phyloP scores from a whole-genome alignment of 176 grass and related monocot species.

The Guadua angustifolia region DNA sequence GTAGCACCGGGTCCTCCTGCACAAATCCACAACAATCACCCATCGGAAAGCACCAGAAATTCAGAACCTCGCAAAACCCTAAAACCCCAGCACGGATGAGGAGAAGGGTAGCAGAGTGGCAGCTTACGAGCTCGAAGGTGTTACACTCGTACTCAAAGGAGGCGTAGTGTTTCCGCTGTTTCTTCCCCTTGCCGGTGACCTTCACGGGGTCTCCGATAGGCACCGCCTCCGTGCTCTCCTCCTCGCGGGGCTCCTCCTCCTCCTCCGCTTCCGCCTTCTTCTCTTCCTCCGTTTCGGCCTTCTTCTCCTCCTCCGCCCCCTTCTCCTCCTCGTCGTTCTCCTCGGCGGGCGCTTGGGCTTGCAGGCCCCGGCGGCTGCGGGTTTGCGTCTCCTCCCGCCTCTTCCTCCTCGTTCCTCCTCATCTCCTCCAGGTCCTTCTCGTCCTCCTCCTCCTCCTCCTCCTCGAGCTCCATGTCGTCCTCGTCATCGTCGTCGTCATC shows the following conservation, averaged over 20 bases:
- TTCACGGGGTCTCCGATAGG: slow-evolving; percentile 64
- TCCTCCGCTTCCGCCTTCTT: slow-evolving; percentile 33
- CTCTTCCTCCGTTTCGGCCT: slow-evolving; percentile 28
- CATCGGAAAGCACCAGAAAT: slow-evolving; percentile 2
- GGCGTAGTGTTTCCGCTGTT: slow-evolving; percentile 67
- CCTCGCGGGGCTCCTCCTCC: slow-evolving; percentile 59
- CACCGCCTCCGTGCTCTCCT: slow-evolving; percentile 58
- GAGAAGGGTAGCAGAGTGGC: not conserved
- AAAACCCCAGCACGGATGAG: slow-evolving; percentile 16
- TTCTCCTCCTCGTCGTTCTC: slow-evolving; percentile 52
- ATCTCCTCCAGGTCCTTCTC: slow-evolving; percentile 62
- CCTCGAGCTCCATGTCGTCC: slow-evolving; percentile 53
- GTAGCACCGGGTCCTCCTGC: slow-evolving; percentile 93
- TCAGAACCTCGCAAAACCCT: not conserved
- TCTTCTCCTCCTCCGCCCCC: slow-evolving; percentile 38
- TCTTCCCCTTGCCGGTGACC: slow-evolving; percentile 78
- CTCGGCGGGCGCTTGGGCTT: slow-evolving; percentile 40
- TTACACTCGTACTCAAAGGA: slow-evolving; percentile 95
- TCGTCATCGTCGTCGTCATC: slow-evolving; percentile 35
- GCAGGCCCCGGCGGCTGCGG: slow-evolving; percentile 46
- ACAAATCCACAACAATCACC: slow-evolving; percentile 24
- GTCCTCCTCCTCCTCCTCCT: slow-evolving; percentile 68
- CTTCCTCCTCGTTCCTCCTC: slow-evolving; percentile 55
- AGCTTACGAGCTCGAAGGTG: slow-evolving; percentile 73
- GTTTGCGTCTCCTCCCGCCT: slow-evolving; percentile 51